phyloP scores from a whole-genome alignment of 148 eudicot species.

The Amaranthus cruentus region DNA sequence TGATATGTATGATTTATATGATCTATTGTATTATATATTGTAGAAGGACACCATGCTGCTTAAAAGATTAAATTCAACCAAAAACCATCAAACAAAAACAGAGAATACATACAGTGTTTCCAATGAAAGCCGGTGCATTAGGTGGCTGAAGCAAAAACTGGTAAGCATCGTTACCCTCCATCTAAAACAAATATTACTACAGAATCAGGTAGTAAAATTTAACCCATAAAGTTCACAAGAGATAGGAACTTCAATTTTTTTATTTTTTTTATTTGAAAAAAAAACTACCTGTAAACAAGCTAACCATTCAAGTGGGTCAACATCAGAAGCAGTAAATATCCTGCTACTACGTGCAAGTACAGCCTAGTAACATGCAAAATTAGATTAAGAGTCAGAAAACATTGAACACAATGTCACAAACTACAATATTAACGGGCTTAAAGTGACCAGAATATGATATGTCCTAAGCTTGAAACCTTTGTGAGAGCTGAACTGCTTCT shows the following conservation, averaged over 20 bases:
- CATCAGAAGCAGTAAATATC: constrained; percentile 55
- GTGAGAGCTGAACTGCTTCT: constrained; percentile 53
- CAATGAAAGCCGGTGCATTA: constrained; percentile 87
- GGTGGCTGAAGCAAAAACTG: constrained; percentile 97
- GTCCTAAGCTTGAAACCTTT: constrained; percentile 45
- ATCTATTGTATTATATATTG: not conserved
- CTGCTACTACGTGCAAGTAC: constrained; percentile 98
- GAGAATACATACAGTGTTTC: constrained; percentile 70
- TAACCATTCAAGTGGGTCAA: constrained; percentile 83
- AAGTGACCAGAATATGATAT: not conserved
- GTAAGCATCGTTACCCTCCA: constrained; percentile 74
- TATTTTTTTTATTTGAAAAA: not conserved
- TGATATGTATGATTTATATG: not conserved
- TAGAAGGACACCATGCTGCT: not conserved
- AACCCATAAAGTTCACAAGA: not conserved
- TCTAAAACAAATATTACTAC: constrained; percentile 37
- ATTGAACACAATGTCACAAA: not conserved
- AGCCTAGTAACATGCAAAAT: constrained; percentile 41
- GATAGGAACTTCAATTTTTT: not conserved
- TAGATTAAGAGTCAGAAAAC: not conserved
- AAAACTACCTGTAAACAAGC: constrained; percentile 68
- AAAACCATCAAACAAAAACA: not conserved
- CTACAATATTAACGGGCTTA: not conserved
- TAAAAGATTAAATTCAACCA: not conserved
- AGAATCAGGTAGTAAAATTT: not conserved